Percentiles rank a stretch among this genome's conserved stretches.
Conservation (phyloP, 169 alveolate species). For the Ichthyophthirius multifiliis region DNA sequence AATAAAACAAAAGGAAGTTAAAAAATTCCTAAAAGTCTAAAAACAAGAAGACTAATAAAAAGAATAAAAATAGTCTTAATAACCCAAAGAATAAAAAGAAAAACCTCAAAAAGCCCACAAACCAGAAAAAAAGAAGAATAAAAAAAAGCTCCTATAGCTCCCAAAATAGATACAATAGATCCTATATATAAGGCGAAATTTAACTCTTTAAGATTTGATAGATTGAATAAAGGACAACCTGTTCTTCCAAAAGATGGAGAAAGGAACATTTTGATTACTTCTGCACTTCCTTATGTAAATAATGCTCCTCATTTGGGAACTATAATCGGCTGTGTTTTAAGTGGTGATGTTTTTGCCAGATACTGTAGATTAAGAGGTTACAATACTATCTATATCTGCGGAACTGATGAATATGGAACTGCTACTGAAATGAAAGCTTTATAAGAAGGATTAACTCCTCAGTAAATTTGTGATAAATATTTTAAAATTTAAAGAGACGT, state of each 20-base stretch:
- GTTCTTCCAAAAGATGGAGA: slow-evolving; percentile 49
- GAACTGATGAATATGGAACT: slow-evolving; percentile 91
- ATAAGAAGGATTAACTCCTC: slow-evolving; percentile 72
- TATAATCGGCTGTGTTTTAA: slow-evolving; percentile 86
- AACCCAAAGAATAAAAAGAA: slow-evolving; percentile 8
- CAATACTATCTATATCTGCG: slow-evolving; percentile 82
- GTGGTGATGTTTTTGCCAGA: slow-evolving; percentile 88
- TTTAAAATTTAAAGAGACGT: slow-evolving; percentile 66
- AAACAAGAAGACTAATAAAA: neutral
- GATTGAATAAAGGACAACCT: slow-evolving; percentile 54
- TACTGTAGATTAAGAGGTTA: slow-evolving; percentile 81
- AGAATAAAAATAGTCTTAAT: too few relatives aligned
- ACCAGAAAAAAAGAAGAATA: slow-evolving; percentile 33
- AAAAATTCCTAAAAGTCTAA: neutral
- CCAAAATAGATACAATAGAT: slow-evolving; percentile 25
- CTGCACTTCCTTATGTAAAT: slow-evolving; percentile 88
- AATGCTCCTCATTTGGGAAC: slow-evolving; percentile 80
- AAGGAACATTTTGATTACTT: slow-evolving; percentile 78
- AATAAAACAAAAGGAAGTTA: neutral
- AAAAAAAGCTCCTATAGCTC: slow-evolving; percentile 22
- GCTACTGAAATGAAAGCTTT: slow-evolving; percentile 89
- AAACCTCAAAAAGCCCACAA: slow-evolving; percentile 13
- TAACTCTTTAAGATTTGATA: slow-evolving; percentile 44
- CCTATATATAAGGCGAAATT: slow-evolving; percentile 19
- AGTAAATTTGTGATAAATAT: slow-evolving; percentile 79